phyloP scores from a whole-genome alignment of 495 filamentous ascomycete genomes.

The Ramalina peruviana region DNA sequence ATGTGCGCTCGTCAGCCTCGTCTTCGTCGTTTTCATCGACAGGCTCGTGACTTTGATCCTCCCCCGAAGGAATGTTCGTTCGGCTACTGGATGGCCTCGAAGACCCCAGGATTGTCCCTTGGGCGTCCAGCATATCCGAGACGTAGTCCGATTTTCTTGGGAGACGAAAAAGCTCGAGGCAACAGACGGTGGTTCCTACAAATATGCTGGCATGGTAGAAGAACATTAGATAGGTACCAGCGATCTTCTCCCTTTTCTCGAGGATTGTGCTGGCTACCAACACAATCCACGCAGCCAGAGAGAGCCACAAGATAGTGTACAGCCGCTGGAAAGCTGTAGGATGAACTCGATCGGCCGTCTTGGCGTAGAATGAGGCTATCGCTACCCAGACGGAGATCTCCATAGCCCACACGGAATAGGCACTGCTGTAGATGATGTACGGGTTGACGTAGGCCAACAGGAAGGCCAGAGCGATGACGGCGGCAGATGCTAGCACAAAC shows the following conservation, averaged over 20 bases:
- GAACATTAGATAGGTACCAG: conserved; percentile 68
- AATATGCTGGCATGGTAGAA: conserved; percentile 67
- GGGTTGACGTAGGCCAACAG: conserved; percentile 74
- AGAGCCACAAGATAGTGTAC: conserved; percentile 77
- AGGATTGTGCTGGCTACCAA: conserved; percentile 61
- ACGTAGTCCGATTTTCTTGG: conserved; percentile 56
- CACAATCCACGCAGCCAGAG: conserved; percentile 53
- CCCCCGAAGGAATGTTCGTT: conserved; percentile 22
- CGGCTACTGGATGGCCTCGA: conserved; percentile 33
- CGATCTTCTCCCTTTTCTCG: conserved; percentile 56
- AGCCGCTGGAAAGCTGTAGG: conserved; percentile 74
- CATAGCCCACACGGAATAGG: conserved; percentile 77
- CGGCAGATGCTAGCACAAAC: conserved; percentile 50
- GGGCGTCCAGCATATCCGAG: conserved; percentile 9
- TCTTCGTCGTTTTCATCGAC: conserved; percentile 37
- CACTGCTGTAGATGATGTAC: conserved; percentile 70
- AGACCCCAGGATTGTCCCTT: not conserved
- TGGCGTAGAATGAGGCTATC: conserved; percentile 70
- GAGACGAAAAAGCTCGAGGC: conserved; percentile 67
- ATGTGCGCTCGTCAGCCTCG: conserved; percentile 62
- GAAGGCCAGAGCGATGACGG: conserved; percentile 59
- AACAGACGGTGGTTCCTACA: conserved; percentile 54
- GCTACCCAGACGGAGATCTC: conserved; percentile 71
- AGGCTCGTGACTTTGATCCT: conserved; percentile 20
- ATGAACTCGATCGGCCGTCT: conserved; percentile 66